Percentiles rank a stretch among this genome's conserved stretches.
Evolutionary conservation across 2,329 filamentous ascomycete genomes (phyloP).

Genomic region (Trichoderma sp.): DNA sequence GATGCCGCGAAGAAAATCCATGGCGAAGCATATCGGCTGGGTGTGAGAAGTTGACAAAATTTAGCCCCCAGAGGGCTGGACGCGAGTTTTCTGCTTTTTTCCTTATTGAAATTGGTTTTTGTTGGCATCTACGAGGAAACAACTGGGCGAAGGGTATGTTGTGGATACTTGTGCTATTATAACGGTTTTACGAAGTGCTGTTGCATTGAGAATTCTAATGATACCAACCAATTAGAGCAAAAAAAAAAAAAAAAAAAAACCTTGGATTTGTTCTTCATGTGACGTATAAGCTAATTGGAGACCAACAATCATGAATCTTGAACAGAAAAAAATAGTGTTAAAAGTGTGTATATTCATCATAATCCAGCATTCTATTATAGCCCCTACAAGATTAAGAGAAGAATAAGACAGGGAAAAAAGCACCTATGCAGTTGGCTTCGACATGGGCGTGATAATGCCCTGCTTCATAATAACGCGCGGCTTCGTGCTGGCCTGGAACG

Average conservation of each 20-base stretch:
- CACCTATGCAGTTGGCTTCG: slow-evolving; percentile 62
- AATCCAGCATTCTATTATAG: neutral
- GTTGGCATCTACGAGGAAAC: neutral
- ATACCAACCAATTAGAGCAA: neutral
- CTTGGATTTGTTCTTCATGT: neutral
- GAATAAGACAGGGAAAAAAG: neutral
- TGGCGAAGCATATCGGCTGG: neutral
- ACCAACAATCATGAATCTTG: neutral
- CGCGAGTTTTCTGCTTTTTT: neutral
- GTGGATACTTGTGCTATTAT: neutral
- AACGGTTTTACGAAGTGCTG: neutral
- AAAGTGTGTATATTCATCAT: neutral
- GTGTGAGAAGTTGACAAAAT: neutral
- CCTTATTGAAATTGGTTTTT: neutral
- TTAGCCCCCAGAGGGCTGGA: neutral
- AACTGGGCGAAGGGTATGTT: neutral
- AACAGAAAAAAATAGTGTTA: neutral
- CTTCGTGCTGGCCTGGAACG: slow-evolving; percentile 86
- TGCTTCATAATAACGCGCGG: slow-evolving; percentile 88
- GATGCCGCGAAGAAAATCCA: neutral
- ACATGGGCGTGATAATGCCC: slow-evolving; percentile 85
- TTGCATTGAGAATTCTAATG: slow-evolving; percentile 3
- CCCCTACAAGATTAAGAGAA: neutral
- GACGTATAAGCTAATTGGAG: neutral
- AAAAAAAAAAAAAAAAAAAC: no score